phyloP scores from a whole-genome alignment of 1,284 basidiomycete genomes.

The Irpex sp. region DNA sequence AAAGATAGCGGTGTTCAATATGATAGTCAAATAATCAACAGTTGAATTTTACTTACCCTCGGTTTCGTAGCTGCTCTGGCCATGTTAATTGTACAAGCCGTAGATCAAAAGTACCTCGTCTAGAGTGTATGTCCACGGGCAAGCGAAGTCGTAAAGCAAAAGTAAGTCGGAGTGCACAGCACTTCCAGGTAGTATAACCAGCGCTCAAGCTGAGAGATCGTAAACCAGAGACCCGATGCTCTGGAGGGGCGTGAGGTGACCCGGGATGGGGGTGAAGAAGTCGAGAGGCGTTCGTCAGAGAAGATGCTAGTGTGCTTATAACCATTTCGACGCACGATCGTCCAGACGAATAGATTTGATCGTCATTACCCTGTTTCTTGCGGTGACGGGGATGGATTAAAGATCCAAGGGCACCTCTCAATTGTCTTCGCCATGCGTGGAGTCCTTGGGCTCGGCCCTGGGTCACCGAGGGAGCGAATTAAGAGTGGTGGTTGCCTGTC shows the following conservation, averaged over 20 bases:
- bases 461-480: not conserved
- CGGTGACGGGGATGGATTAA: not conserved
- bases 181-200: conserved; percentile 11
- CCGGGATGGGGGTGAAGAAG: conserved; percentile 7
- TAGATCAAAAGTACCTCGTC: not conserved
- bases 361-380: conserved; percentile 1
- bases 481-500: not conserved
- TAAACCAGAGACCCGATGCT: conserved; percentile 15
- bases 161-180: conserved; percentile 9
- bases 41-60: not conserved
- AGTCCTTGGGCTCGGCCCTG: not conserved
- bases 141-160: conserved; percentile 1
- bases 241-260: conserved; percentile 11
- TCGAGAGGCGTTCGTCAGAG: conserved; percentile 5
- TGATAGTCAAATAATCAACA: not conserved
- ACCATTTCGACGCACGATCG: conserved; percentile 11
- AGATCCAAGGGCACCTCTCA: conserved; percentile 1
- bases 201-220: not conserved
- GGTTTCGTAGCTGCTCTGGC: not conserved
- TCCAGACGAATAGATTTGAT: conserved; percentile 4
- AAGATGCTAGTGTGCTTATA: conserved; percentile 7
- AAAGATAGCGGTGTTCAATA: not conserved
- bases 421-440: conserved; percentile 8
- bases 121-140: not conserved
- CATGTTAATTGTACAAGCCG: not conserved